phyloP scores from a whole-genome alignment of 179 eudicot species.

The Carnegiea gigantea region DNA sequence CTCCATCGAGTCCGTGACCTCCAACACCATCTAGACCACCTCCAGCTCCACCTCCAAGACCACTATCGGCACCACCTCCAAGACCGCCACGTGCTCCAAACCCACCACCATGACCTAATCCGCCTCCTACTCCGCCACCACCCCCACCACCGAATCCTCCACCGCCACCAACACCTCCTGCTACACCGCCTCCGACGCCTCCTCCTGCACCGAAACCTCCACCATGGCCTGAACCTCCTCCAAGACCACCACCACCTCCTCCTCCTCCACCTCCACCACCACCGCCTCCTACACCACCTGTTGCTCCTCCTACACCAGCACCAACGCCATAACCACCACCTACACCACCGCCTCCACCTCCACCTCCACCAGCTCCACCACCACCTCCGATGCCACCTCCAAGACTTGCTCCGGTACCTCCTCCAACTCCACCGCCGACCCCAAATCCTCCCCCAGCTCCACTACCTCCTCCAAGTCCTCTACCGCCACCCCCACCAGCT shows the following conservation, averaged over 20 bases:
- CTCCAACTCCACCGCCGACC: slow-evolving; percentile 25
- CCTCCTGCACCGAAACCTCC: slow-evolving; percentile 16
- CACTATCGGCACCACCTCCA: slow-evolving; percentile 28
- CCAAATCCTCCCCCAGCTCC: slow-evolving; percentile 27
- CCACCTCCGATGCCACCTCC: slow-evolving; percentile 28
- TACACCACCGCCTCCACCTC: slow-evolving; percentile 27
- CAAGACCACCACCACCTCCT: slow-evolving; percentile 6
- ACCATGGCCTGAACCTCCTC: slow-evolving; percentile 19
- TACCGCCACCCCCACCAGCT: slow-evolving; percentile 12
- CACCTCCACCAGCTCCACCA: slow-evolving; percentile 29
- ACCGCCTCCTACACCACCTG: slow-evolving; percentile 17
- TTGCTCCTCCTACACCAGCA: slow-evolving; percentile 21
- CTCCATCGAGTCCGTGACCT: slow-evolving; percentile 28
- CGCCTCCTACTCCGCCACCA: slow-evolving; percentile 14
- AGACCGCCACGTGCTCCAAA: slow-evolving; percentile 15
- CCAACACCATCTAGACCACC: slow-evolving; percentile 26
- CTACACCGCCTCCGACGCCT: slow-evolving; percentile 22
- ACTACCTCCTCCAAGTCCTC: slow-evolving; percentile 11
- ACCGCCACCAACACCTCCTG: slow-evolving; percentile 14
- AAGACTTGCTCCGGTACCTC: slow-evolving; percentile 23
- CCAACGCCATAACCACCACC: slow-evolving; percentile 28
- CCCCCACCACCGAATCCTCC: slow-evolving; percentile 25
- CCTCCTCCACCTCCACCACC: slow-evolving; percentile 17
- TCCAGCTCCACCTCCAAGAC: slow-evolving; percentile 25
- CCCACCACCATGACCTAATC: slow-evolving; percentile 22